Conservation (phyloP, 1,284 basidiomycete species). For the Trichosporon coremiiforme region DNA sequence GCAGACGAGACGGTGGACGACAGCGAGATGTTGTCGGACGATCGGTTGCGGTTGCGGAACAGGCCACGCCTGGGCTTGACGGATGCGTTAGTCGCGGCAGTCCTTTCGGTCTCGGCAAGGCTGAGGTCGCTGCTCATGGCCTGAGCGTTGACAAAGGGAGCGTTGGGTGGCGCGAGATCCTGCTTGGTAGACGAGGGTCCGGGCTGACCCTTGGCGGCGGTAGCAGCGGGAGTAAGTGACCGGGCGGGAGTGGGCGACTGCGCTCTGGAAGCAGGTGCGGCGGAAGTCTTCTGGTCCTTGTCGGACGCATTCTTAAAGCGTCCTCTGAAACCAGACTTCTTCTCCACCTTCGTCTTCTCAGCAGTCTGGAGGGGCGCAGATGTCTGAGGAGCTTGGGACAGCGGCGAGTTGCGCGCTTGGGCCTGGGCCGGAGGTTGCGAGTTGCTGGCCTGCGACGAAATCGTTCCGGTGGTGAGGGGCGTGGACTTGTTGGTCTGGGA, state of each 20-base stretch:
- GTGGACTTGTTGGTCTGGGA: conserved; percentile 27
- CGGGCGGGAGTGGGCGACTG: conserved; percentile 28
- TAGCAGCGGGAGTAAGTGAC: conserved; percentile 5
- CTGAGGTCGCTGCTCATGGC: conserved; percentile 48
- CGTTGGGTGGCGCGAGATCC: conserved; percentile 36
- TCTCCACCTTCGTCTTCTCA: conserved; percentile 52
- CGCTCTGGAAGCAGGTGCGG: conserved; percentile 31
- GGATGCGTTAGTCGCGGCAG: conserved; percentile 37
- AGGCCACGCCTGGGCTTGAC: conserved; percentile 47
- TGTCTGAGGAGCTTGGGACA: conserved; percentile 36
- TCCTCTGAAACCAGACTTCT: conserved; percentile 61
- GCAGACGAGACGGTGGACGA: conserved; percentile 95
- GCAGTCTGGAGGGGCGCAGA: conserved; percentile 27
- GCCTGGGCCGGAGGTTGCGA: conserved; percentile 30
- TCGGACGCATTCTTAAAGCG: conserved; percentile 70
- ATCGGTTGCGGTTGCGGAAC: conserved; percentile 91
- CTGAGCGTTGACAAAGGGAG: conserved; percentile 40
- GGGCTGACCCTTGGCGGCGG: neutral
- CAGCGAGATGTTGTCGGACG: conserved; percentile 95
- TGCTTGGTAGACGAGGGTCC: conserved; percentile 20
- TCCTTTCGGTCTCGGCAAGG: conserved; percentile 50
- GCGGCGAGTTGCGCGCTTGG: conserved; percentile 33
- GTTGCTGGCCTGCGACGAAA: conserved; percentile 35
- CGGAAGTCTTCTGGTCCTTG: conserved; percentile 39
- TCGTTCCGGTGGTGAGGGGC: conserved; percentile 44